Conservation (phyloP, 495 filamentous ascomycete species). For the Cercophora samala region DNA sequence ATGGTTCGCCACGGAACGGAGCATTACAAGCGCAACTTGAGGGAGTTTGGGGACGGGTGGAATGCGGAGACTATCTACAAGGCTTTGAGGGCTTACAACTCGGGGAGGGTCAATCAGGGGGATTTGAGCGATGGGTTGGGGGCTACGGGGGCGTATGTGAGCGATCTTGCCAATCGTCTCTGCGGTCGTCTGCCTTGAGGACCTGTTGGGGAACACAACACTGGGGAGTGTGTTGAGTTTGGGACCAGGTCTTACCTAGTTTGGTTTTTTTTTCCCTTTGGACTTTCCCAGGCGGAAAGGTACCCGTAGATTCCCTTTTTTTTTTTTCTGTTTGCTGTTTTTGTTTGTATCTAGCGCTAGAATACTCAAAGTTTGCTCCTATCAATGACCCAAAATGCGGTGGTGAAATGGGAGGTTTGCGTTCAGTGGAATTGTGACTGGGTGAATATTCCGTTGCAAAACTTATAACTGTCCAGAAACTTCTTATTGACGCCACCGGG, state of each 20-base stretch:
- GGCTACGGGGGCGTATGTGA: constrained; percentile 39
- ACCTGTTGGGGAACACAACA: no score
- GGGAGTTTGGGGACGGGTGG: constrained; percentile 30
- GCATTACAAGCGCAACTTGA: constrained; percentile 38
- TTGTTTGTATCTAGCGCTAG: no score
- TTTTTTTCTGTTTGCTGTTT: background rate
- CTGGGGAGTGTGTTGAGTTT: no score
- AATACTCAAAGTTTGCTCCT: no score
- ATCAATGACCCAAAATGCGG: no score
- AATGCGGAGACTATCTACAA: constrained; percentile 39
- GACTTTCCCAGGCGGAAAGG: background rate
- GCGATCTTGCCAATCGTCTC: constrained; percentile 40
- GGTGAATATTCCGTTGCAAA: no score
- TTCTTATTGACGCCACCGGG: no score
- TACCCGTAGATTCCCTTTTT: background rate
- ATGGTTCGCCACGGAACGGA: constrained; percentile 40
- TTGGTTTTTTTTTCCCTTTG: background rate
- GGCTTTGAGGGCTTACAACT: constrained; percentile 44
- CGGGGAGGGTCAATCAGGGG: constrained; percentile 34
- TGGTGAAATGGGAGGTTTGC: no score
- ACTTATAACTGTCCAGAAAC: no score
- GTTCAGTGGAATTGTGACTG: no score
- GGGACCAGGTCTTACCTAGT: no score
- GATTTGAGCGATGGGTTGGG: constrained; percentile 36
- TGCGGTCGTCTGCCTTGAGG: constrained; percentile 21